Conservation (phyloP, 129 eudicot genomes). For the Apium graveolens region DNA sequence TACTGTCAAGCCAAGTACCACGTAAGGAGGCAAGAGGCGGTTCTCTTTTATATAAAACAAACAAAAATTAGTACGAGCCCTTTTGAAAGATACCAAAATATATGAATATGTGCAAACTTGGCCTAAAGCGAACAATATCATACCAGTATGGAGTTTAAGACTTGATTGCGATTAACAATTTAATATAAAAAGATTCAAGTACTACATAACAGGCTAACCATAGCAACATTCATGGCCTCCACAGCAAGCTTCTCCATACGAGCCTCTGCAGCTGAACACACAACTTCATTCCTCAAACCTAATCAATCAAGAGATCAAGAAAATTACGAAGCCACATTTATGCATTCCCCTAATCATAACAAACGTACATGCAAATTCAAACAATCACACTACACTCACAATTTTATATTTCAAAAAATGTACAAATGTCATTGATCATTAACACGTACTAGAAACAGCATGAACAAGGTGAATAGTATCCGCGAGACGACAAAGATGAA, state of each 20-base stretch:
- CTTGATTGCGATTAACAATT: no score
- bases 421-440: neutral
- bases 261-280: conserved; percentile 43
- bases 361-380: neutral
- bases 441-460: conserved; percentile 51
- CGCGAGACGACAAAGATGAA: conserved; percentile 71
- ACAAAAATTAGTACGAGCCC: no score
- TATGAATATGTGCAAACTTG: no score
- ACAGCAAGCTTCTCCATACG: conserved; percentile 74
- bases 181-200: neutral
- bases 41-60: no score
- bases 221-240: conserved; percentile 67
- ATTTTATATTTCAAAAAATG: no score
- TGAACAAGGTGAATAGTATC: conserved; percentile 79
- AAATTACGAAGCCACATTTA: neutral
- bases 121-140: no score
- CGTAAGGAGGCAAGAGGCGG: no score
- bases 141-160: no score
- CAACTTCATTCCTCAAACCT: conserved; percentile 60
- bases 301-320: neutral
- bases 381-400: no score
- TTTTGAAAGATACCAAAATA: no score
- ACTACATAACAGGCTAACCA: conserved; percentile 33
- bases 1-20: no score
- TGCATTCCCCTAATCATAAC: neutral